Base-by-base conservation (phyloP, 2,329 filamentous ascomycete species). In the Ceratocystis alfenasii region DNA sequence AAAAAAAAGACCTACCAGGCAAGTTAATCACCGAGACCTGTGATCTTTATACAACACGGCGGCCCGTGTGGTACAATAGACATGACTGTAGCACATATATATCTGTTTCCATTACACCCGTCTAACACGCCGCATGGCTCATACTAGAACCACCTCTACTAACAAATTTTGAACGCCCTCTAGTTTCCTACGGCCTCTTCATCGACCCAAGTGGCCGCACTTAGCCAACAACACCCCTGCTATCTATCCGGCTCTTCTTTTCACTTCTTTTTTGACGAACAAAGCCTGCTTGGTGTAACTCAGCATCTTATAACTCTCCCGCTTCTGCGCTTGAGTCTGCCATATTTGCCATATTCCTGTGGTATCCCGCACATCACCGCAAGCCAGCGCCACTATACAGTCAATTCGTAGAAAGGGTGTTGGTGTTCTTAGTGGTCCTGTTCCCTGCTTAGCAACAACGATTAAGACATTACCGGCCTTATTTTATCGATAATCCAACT, bases 401-500 rank as follows among this genome's bases (percentile, higher is more conserved):
- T 41, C 36, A 41, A 41, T 41, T 41, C 36, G 36, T 25, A 59
- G 55, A 59, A 28, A 59, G 55, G 55, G 55, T 59, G 33, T 22
- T n/a, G 55, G 55, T 59, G 55, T n/a, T 17, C 41, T n/a, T 22
- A n/a, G 60, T 62, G 20, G 60, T 62, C 28, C 33, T 30, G n/a
- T 25, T n/a, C 30, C 55, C 55, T 59, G 28, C 55, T 59, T 59
- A 59, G 33, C 55, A 59, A 8, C 55, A 33, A n/a, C 55, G 8
- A 59, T 33, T 59, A 59, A 59, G 55, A 59, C 30, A 22, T 36
- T 59, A 59, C n/a, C 61, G 61, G 25, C 44, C 61, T 41, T 63
- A 63, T 46, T 30, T 63, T 63, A 46, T 63, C 41, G 46, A 30
- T 63, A 63, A 46, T 48, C 50, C 45, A 30, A 45, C 45, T 48